Percentiles rank a stretch among this genome's conserved stretches.
phyloP scores from a whole-genome alignment of 2,329 filamentous ascomycete species.

The Alternaria arbusti region DNA sequence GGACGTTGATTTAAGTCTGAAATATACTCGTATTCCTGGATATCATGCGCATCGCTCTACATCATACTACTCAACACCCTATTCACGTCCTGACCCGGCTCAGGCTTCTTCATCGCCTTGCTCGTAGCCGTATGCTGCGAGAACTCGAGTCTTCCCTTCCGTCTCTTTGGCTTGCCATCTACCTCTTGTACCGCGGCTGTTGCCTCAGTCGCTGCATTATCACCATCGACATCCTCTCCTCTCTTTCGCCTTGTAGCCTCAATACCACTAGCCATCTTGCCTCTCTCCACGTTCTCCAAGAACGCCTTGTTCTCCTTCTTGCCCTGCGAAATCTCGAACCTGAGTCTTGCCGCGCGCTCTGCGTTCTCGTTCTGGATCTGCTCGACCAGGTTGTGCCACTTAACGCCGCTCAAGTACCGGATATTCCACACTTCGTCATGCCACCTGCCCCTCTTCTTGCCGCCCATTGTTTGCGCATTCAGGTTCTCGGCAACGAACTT shows the following conservation, averaged over 20 bases:
- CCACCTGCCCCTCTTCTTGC: constrained; percentile 84
- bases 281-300: constrained; percentile 77
- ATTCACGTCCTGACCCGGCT: constrained; percentile 39
- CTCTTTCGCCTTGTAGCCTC: constrained; percentile 62
- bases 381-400: constrained; percentile 75
- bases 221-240: constrained; percentile 35
- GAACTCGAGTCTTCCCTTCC: constrained; percentile 60
- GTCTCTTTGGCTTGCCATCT: constrained; percentile 33
- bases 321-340: constrained; percentile 77
- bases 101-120: constrained; percentile 42
- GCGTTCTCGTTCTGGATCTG: constrained; percentile 84
- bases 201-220: constrained; percentile 21
- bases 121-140: constrained; percentile 67
- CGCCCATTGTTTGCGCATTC: constrained; percentile 79
- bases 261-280: constrained; percentile 75
- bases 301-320: constrained; percentile 83
- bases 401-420: constrained; percentile 81
- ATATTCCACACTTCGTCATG: constrained; percentile 88
- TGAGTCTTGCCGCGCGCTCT: constrained; percentile 75
- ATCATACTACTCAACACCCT: constrained; percentile 49
- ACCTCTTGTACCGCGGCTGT: constrained; percentile 38
- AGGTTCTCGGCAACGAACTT: constrained; percentile 77
- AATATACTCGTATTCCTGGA: constrained; percentile 6
- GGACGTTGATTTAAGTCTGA: neutral
- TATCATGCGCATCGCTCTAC: constrained; percentile 21